Evolutionary conservation across 148 eudicot species (phyloP).

Genomic region (Chenopodium berlandieri): DNA sequence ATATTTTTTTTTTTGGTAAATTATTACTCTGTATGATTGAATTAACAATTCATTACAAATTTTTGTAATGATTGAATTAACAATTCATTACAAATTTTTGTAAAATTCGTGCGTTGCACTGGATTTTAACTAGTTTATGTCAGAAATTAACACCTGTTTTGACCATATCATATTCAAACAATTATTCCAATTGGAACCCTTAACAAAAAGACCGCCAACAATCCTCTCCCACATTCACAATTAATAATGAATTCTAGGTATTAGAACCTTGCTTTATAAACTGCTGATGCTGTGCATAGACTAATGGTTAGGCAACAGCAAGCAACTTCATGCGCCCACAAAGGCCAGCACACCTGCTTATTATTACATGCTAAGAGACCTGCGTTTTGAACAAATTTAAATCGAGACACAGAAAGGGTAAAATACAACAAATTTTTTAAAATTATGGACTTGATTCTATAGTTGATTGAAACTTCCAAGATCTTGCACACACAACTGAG

Average conservation of each 20-base stretch:
- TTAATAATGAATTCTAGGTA: neutral
- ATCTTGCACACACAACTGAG: neutral
- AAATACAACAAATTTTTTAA: neutral
- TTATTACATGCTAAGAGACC: conserved; percentile 15
- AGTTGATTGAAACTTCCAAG: neutral
- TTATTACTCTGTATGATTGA: too few relatives aligned
- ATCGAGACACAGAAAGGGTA: neutral
- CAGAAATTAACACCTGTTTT: too few relatives aligned
- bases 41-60: too few relatives aligned
- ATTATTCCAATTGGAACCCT: too few relatives aligned
- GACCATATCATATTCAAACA: too few relatives aligned
- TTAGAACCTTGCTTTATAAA: neutral
- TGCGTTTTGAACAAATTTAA: neutral
- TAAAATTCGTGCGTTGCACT: too few relatives aligned
- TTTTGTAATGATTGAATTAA: too few relatives aligned
- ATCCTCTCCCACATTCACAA: neutral
- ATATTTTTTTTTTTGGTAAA: too few relatives aligned
- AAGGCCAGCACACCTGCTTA: conserved; percentile 9
- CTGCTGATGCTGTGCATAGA: neutral
- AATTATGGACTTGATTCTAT: conserved; percentile 1
- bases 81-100: too few relatives aligned
- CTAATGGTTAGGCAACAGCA: neutral
- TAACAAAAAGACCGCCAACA: too few relatives aligned
- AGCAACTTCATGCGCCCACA: neutral
- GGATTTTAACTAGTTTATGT: too few relatives aligned